A percentile compares a stretch with the other conserved stretches of the same genome.
Evolutionary conservation across 2,329 filamentous ascomycete species (phyloP).

Genomic region (Leptographium procerum): DNA sequence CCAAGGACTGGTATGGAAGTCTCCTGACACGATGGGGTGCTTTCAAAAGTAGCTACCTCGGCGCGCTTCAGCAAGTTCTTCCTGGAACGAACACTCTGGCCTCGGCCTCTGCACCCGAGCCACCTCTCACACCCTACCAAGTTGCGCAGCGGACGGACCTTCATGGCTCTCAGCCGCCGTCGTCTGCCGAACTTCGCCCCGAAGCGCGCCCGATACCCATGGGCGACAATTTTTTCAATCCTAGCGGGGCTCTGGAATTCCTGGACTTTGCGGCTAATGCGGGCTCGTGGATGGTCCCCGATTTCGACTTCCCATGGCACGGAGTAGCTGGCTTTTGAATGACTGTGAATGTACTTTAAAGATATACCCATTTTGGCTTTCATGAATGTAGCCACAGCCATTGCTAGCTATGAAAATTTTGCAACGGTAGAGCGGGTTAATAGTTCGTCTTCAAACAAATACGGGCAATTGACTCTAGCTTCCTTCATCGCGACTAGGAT

Average conservation of each 20-base stretch:
- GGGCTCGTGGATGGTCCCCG: neutral
- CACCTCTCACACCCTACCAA: neutral
- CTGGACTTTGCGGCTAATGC: neutral
- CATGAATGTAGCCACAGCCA: neutral
- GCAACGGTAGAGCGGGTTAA: no score
- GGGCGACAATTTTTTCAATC: neutral
- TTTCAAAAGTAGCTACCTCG: neutral
- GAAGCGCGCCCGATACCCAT: neutral
- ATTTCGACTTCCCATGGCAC: slow-evolving; percentile 1
- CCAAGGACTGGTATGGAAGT: neutral
- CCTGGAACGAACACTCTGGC: neutral
- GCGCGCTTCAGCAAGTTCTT: neutral
- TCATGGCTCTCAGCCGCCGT: neutral
- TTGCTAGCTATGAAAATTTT: no score
- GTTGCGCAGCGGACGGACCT: neutral
- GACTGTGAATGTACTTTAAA: neutral
- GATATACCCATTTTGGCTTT: neutral
- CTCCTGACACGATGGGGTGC: neutral
- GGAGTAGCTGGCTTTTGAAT: neutral
- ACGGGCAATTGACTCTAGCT: no score
- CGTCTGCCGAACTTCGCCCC: neutral
- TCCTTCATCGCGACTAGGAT: no score
- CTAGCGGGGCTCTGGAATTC: neutral
- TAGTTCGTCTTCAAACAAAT: no score
- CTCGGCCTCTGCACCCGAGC: neutral